Percentiles rank a stretch among this genome's conserved stretches.
Conservation (phyloP, 805 yeast species). For the Saitoella complicata region DNA sequence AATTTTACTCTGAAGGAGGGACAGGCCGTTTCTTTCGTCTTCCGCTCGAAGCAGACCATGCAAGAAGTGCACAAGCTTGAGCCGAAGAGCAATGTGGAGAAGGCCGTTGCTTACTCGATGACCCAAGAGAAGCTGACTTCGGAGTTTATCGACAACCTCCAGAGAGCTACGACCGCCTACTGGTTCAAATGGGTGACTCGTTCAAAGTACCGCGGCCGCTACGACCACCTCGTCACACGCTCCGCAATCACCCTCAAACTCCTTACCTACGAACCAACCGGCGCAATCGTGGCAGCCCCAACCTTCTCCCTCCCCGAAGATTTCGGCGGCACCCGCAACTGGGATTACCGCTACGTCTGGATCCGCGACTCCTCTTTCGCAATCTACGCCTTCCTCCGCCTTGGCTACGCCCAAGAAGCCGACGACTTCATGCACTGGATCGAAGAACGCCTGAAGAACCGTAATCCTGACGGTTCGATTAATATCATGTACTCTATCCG, state of each 20-base stretch:
- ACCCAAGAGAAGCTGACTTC: background rate
- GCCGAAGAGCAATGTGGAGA: background rate
- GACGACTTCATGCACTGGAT: slow-evolving; percentile 1
- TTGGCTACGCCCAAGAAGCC: background rate
- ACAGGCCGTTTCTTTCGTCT: background rate
- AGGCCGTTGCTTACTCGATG: background rate
- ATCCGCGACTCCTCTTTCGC: slow-evolving; percentile 2
- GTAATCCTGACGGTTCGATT: background rate
- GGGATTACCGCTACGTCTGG: slow-evolving; percentile 2
- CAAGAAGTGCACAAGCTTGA: too few species aligned
- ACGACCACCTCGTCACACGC: background rate
- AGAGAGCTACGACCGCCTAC: background rate
- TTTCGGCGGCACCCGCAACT: slow-evolving; percentile 1
- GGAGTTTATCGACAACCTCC: background rate
- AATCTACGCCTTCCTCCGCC: background rate
- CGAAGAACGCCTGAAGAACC: background rate
- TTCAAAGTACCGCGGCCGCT: background rate
- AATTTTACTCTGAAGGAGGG: background rate
- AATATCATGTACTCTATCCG: slow-evolving; percentile 1
- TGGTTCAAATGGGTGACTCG: slow-evolving; percentile 1
- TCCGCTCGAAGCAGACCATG: background rate
- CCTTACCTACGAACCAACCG: slow-evolving; percentile 1
- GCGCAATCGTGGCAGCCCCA: slow-evolving; percentile 1
- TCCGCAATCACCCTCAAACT: slow-evolving; percentile 1
- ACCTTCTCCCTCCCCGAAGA: slow-evolving; percentile 1